phyloP scores from a whole-genome alignment of 1,284 basidiomycete species.

The Sanguinoderma infundibulare region DNA sequence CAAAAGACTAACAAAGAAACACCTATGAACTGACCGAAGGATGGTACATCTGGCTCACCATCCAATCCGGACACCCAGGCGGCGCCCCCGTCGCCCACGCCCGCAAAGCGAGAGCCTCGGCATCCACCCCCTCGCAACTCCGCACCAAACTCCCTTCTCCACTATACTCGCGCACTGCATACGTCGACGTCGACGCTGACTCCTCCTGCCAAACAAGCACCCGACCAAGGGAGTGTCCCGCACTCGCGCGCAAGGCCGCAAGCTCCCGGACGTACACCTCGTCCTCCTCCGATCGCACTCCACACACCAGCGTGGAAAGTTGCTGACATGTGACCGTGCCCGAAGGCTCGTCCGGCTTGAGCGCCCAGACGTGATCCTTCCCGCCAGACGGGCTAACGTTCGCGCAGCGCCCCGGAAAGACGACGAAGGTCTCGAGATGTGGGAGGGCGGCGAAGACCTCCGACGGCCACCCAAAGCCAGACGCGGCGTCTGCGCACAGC shows the following conservation, averaged over 20 bases:
- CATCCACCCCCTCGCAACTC: neutral
- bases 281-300: neutral
- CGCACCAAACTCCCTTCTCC: neutral
- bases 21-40: neutral
- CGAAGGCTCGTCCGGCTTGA: neutral
- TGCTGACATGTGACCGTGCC: neutral
- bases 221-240: neutral
- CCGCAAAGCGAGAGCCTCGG: neutral
- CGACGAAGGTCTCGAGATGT: neutral
- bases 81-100: neutral
- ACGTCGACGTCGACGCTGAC: neutral
- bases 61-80: neutral
- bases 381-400: neutral
- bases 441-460: neutral
- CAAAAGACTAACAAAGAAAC: too few relatives aligned
- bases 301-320: neutral
- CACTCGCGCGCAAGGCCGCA: neutral
- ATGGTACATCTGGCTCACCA: neutral
- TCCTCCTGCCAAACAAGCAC: neutral
- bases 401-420: neutral
- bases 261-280: neutral
- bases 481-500: neutral
- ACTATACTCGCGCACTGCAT: neutral
- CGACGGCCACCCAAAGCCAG: neutral
- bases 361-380: neutral